phyloP scores from a whole-genome alignment of 768 basidiomycete species.

The Galerina sulciceps region DNA sequence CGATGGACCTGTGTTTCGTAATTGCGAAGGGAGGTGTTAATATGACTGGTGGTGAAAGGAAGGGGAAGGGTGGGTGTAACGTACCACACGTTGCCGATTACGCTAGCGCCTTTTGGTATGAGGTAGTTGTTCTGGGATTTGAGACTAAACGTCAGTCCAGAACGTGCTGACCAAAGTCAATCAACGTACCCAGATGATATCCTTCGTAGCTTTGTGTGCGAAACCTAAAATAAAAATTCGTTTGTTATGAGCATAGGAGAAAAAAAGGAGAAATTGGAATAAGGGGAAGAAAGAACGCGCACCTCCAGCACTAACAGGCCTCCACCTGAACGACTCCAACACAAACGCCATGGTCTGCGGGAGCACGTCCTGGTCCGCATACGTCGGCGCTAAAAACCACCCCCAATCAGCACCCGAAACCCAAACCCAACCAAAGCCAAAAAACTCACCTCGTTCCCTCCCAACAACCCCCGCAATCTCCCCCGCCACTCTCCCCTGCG shows the following conservation, averaged over 20 bases:
- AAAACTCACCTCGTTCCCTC: slow-evolving; percentile 40
- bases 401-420: no score
- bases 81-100: slow-evolving; percentile 66
- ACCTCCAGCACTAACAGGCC: slow-evolving; percentile 55
- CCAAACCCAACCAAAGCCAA: no score
- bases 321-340: slow-evolving; percentile 54
- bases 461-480: slow-evolving; percentile 61
- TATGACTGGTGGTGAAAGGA: not conserved
- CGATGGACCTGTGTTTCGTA: slow-evolving; percentile 52
- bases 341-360: slow-evolving; percentile 54
- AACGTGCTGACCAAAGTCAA: not conserved
- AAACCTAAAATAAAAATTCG: slow-evolving; percentile 40
- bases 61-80: slow-evolving; percentile 7
- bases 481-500: slow-evolving; percentile 53
- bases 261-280: not conserved
- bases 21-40: not conserved
- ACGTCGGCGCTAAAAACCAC: slow-evolving; percentile 43
- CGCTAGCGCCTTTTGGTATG: slow-evolving; percentile 60
- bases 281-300: not conserved
- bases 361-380: slow-evolving; percentile 43
- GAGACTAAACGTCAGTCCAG: not conserved
- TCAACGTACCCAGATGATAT: slow-evolving; percentile 61
- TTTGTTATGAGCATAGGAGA: no score
- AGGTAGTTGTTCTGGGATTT: slow-evolving; percentile 43
- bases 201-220: slow-evolving; percentile 65